These are phyloP conservation scores for Acanthamoeba royreba DNA, from an alignment of 208 protist genomes.

Conservation along the genomic window DNA sequence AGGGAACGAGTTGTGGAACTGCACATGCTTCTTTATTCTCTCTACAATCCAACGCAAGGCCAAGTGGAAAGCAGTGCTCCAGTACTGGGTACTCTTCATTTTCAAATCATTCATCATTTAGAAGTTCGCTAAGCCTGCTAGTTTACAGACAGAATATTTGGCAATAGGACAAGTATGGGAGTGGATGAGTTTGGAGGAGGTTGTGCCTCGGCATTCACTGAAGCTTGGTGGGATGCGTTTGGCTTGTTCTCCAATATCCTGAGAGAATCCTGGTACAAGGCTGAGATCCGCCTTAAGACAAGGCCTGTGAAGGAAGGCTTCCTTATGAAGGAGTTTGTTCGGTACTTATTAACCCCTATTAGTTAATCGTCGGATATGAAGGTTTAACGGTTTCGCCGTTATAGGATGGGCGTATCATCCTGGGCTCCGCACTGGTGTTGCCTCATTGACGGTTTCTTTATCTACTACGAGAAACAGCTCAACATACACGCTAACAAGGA, in stretches of 20 bases:
- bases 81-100: neutral
- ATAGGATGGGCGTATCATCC: neutral
- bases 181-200: neutral
- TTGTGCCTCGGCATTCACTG: neutral
- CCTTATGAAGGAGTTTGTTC: neutral
- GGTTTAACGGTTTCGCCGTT: too few relatives aligned
- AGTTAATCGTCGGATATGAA: too few relatives aligned
- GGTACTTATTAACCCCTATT: neutral
- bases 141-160: neutral
- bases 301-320: neutral
- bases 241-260: neutral
- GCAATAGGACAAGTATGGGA: neutral
- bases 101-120: too few relatives aligned
- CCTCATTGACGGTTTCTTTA: neutral
- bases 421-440: neutral
- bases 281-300: neutral
- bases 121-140: neutral
- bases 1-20: neutral
- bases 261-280: neutral
- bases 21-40: neutral
- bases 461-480: neutral
- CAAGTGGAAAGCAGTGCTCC: neutral
- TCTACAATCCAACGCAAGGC: neutral
- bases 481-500: neutral
- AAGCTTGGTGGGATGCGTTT: neutral